A percentile compares a stretch with the other conserved stretches of the same genome.
Evolutionary conservation across 306 rosid genomes (phyloP).

Genomic region (Begonia masoniana): DNA sequence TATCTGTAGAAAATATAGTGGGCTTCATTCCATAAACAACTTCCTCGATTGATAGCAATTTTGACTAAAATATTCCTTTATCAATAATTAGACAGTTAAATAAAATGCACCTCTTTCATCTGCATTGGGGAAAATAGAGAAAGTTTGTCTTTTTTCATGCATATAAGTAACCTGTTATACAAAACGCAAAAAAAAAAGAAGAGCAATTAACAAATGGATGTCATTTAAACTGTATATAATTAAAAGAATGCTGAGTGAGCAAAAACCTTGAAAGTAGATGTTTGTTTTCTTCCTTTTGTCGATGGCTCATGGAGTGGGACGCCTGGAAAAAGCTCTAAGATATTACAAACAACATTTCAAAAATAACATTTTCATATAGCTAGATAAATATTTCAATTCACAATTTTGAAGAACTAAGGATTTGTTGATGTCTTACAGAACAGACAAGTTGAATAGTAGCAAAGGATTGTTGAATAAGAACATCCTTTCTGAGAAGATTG

Average conservation of each 20-base stretch:
- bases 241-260: neutral
- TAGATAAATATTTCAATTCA: too few relatives aligned
- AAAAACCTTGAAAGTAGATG: constrained; percentile 42
- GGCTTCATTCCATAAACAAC: constrained; percentile 15
- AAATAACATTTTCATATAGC: too few relatives aligned
- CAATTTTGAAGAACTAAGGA: neutral
- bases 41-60: constrained; percentile 10
- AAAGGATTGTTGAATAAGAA: constrained; percentile 28
- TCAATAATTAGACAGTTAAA: neutral
- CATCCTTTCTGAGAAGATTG: constrained; percentile 29
- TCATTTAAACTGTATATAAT: constrained; percentile 2
- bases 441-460: constrained; percentile 32
- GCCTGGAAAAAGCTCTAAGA: constrained; percentile 26
- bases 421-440: constrained; percentile 42
- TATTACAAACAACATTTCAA: too few relatives aligned
- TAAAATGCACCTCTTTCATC: constrained; percentile 51
- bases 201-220: constrained; percentile 15
- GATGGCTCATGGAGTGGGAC: constrained; percentile 37
- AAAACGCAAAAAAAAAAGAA: constrained; percentile 14
- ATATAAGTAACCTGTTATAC: constrained; percentile 51
- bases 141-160: constrained; percentile 27
- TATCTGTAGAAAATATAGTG: constrained; percentile 33
- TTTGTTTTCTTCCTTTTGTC: constrained; percentile 34
- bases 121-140: constrained; percentile 37
- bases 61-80: too few relatives aligned